A percentile compares a stretch with the other conserved stretches of the same genome.
Conservation (phyloP, 257 asterid species). For the Catharanthus roseus region DNA sequence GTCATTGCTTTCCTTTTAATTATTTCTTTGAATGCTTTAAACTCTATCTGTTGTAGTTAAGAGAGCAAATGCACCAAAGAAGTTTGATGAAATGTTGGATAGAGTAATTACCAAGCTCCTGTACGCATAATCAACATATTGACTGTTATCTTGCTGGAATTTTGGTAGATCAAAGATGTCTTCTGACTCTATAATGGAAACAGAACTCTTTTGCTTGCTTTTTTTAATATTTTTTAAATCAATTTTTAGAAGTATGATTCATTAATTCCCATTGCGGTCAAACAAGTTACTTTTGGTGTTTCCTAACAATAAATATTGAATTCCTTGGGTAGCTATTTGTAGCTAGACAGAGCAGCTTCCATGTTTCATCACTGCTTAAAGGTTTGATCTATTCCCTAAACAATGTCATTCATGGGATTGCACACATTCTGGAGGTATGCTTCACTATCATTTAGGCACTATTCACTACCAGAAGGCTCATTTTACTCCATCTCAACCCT, state of each 20-base stretch:
- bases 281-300: not conserved
- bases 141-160: not conserved
- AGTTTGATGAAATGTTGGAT: not conserved
- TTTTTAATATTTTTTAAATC: not conserved
- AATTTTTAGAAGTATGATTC: not conserved
- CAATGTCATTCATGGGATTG: constrained; percentile 13
- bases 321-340: not conserved
- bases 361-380: not conserved
- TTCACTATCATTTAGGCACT: not conserved
- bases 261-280: not conserved
- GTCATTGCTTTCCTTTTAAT: not conserved
- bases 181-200: not conserved
- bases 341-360: not conserved
- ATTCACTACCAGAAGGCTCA: not conserved
- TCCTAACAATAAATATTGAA: not conserved
- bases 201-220: not conserved
- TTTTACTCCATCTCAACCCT: constrained; percentile 29
- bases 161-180: not conserved
- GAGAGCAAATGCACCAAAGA: not conserved
- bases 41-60: not conserved
- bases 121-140: not conserved
- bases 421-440: constrained; percentile 2
- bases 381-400: not conserved
- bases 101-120: not conserved
- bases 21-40: not conserved